A percentile compares a stretch with the other conserved stretches of the same genome.
Conservation (phyloP, 495 filamentous ascomycete genomes). For the Penicillium canescens region DNA sequence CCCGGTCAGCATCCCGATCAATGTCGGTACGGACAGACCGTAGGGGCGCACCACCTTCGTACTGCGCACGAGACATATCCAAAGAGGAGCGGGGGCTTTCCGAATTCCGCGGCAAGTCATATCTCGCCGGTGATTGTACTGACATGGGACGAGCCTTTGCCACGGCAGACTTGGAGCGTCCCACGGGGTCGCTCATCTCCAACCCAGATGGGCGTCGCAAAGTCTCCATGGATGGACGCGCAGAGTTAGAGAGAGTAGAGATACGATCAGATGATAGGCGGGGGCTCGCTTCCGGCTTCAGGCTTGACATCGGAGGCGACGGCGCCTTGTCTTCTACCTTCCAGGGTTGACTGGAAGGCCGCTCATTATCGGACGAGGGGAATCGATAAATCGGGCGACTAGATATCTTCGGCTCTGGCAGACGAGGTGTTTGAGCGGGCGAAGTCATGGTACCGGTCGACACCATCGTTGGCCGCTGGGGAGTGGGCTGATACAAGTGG, state of each 20-base stretch:
- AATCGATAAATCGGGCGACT: constrained; percentile 63
- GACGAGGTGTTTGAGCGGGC: constrained; percentile 60
- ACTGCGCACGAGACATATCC: constrained; percentile 35
- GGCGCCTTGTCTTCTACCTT: constrained; percentile 32
- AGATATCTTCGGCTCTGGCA: constrained; percentile 40
- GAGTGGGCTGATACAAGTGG: constrained; percentile 59
- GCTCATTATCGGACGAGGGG: constrained; percentile 54
- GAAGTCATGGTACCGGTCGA: constrained; percentile 94
- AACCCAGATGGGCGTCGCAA: constrained; percentile 59
- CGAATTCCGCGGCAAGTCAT: constrained; percentile 70
- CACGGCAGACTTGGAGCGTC: constrained; percentile 65
- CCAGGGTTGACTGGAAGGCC: constrained; percentile 56
- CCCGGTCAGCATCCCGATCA: constrained; percentile 37
- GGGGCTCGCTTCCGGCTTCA: constrained; percentile 48
- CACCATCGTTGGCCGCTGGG: constrained; percentile 70
- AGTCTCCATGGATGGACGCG: constrained; percentile 76
- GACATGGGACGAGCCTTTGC: constrained; percentile 68
- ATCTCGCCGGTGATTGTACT: constrained; percentile 75
- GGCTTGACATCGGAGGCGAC: constrained; percentile 31
- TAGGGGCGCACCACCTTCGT: constrained; percentile 40
- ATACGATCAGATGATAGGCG: constrained; percentile 46
- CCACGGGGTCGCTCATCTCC: constrained; percentile 58
- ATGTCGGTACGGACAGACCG: constrained; percentile 38
- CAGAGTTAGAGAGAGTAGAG: constrained; percentile 63
- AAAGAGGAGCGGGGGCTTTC: constrained; percentile 48